These are phyloP conservation scores for Colletotrichum echinochloae DNA, from an alignment of 2,329 filamentous ascomycete species.

Conservation along the genomic window DNA sequence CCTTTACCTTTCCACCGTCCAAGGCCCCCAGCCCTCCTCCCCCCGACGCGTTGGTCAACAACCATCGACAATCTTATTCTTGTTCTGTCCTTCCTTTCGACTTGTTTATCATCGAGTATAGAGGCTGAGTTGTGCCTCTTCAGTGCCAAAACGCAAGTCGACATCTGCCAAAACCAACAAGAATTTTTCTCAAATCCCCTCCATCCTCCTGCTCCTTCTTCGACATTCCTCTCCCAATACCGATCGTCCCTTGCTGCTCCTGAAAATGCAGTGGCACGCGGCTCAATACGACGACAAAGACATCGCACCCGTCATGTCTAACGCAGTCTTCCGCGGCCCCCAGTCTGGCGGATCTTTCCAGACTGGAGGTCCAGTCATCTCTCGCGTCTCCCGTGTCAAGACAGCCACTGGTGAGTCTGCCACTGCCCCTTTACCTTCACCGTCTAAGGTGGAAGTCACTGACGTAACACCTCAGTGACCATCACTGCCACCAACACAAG, in stretches of 20 bases:
- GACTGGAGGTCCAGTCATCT: conserved; percentile 3
- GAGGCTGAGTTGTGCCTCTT: background rate
- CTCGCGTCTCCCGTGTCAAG: conserved; percentile 5
- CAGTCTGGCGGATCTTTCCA: background rate
- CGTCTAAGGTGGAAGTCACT: background rate
- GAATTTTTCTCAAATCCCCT: no score
- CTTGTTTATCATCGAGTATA: background rate
- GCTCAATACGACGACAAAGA: background rate
- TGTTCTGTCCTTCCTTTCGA: background rate
- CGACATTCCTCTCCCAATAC: background rate
- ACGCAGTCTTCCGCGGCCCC: background rate
- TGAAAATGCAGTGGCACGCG: background rate
- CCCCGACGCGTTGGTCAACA: no score
- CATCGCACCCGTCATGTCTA: background rate
- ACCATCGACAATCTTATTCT: background rate
- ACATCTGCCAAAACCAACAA: background rate
- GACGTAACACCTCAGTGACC: background rate
- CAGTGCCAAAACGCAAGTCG: no score
- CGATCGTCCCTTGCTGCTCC: no score
- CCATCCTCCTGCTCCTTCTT: background rate
- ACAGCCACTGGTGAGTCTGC: conserved; percentile 12
- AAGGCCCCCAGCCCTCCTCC: background rate
- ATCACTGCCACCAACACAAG: background rate
- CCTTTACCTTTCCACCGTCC: background rate
- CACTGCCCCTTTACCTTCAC: background rate